Evolutionary conservation across 345 rosid species (phyloP), one percentile per base, ranked within the genome.

Genomic region (Clausena lansium): DNA sequence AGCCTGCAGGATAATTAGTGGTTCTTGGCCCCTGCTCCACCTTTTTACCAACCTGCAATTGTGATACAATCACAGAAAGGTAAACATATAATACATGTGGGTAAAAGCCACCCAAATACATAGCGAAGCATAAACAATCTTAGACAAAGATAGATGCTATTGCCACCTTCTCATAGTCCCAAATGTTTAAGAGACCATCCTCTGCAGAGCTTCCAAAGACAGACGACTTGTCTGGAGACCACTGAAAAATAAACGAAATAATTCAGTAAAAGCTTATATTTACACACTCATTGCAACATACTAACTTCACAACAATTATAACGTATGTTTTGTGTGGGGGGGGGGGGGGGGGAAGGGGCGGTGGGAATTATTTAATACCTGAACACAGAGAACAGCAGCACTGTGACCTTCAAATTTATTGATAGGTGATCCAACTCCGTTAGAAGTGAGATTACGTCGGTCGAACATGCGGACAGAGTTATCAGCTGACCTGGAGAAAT

Each of bases 141-240:
- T 47, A 47, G 35, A 54, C 24, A 27, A 27, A 41, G 55, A 62
- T 25, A 61, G 66, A 59, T 28, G 36, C 45, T 14, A 70, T 81
- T 60, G 83, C 68, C 22, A 94, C 98, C 98, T 82, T 91, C 30
- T 95, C 97, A 83, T 88, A 90, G 78, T 95, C 98, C 98, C 98
- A 95, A 69, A 95, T 88, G 85, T 95, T 95, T 36, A 95, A 79
- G 86, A 95, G 90, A 62, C 98, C 98, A 82, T 95, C 98, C 79
- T 95, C 98, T 7, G 98, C 98, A 32, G 97, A 93, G 84, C 98
- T 95, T 76, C 98, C 98, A 82, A 95, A 95, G 19, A 95, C 98
- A 22, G 98, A 91, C 73, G 94, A 60, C 78, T 87, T 93, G 81
- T 93, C 94, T 28, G 98, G 98, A 81, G 88, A 93, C 98, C 97